Percentiles rank a stretch among this genome's conserved stretches.
Evolutionary conservation across 352 stramenopile genomes (phyloP).

Genomic region (Pythium sp.): DNA sequence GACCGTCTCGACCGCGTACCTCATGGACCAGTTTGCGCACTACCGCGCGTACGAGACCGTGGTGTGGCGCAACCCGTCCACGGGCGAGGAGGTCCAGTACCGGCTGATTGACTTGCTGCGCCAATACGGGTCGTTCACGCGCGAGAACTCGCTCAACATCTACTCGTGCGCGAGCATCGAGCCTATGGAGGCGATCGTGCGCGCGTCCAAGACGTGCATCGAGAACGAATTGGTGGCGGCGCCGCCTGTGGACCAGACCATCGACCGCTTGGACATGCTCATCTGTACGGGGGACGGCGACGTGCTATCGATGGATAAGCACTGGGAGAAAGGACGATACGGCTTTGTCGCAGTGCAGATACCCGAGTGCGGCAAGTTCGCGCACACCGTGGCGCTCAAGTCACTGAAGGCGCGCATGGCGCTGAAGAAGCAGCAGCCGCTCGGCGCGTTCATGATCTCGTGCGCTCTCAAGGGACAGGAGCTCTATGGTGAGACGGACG

Average conservation of each 20-base stretch:
- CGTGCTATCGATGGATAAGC: slow-evolving; percentile 20
- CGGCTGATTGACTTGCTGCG: slow-evolving; percentile 11
- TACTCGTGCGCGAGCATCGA: slow-evolving; percentile 5
- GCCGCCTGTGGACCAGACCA: slow-evolving; percentile 8
- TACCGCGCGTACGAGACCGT: slow-evolving; percentile 16
- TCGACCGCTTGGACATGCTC: slow-evolving; percentile 33
- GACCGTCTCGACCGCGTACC: slow-evolving; percentile 15
- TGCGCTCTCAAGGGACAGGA: slow-evolving; percentile 34
- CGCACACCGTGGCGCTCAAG: slow-evolving; percentile 23
- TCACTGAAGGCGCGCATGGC: slow-evolving; percentile 7
- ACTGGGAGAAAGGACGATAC: slow-evolving; percentile 33
- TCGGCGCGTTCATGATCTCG: slow-evolving; percentile 33
- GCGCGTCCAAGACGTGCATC: slow-evolving; percentile 9
- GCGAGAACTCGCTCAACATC: slow-evolving; percentile 18
- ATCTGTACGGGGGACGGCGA: slow-evolving; percentile 20
- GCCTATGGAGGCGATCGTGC: slow-evolving; percentile 11
- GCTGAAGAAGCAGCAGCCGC: slow-evolving; percentile 10
- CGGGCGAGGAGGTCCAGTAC: slow-evolving; percentile 15
- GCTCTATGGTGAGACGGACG: slow-evolving; percentile 20
- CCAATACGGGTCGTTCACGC: slow-evolving; percentile 15
- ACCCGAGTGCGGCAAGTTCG: slow-evolving; percentile 14
- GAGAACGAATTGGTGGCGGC: slow-evolving; percentile 5
- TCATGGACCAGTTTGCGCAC: slow-evolving; percentile 15
- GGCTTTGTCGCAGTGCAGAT: slow-evolving; percentile 39
- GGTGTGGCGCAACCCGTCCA: slow-evolving; percentile 11